A percentile compares a stretch with the other conserved stretches of the same genome.
Evolutionary conservation across 306 rosid genomes (phyloP).

Genomic region (Hippophae tibetana): DNA sequence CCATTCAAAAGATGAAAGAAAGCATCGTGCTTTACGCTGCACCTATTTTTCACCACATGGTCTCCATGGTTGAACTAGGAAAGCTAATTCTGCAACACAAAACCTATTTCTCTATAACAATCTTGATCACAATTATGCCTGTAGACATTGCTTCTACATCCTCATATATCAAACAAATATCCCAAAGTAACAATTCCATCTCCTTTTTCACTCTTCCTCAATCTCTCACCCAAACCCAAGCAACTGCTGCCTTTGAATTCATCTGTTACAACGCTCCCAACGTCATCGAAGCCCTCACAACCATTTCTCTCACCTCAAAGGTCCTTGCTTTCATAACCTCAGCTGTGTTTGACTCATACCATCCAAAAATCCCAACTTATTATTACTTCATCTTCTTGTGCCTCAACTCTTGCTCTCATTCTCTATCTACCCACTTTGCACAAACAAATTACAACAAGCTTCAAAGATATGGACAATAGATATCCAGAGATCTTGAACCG

Average conservation of each 20-base stretch:
- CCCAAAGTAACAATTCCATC: background rate
- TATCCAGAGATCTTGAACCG: no score
- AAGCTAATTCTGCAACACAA: slow-evolving; percentile 20
- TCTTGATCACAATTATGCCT: slow-evolving; percentile 5
- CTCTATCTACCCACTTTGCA: slow-evolving; percentile 6
- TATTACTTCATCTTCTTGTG: slow-evolving; percentile 12
- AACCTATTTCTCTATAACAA: slow-evolving; percentile 5
- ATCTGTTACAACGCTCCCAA: slow-evolving; percentile 1
- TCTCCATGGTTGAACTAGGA: slow-evolving; percentile 19
- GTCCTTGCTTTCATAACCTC: slow-evolving; percentile 14
- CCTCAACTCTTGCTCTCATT: background rate
- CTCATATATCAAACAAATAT: background rate
- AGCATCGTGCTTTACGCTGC: slow-evolving; percentile 14
- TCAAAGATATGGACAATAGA: slow-evolving; percentile 5
- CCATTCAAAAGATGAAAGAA: slow-evolving; percentile 1
- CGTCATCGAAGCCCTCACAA: slow-evolving; percentile 10
- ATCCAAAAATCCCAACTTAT: slow-evolving; percentile 15
- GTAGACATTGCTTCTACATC: background rate
- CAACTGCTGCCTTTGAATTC: background rate
- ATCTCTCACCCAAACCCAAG: background rate
- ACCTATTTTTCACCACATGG: slow-evolving; percentile 9
- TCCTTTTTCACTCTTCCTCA: slow-evolving; percentile 14
- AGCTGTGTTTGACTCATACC: background rate
- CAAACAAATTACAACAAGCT: background rate
- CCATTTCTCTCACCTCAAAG: slow-evolving; percentile 5